These are phyloP conservation scores for Melanogaster broomeanus DNA, from an alignment of 768 basidiomycete species.

Conservation along the genomic window DNA sequence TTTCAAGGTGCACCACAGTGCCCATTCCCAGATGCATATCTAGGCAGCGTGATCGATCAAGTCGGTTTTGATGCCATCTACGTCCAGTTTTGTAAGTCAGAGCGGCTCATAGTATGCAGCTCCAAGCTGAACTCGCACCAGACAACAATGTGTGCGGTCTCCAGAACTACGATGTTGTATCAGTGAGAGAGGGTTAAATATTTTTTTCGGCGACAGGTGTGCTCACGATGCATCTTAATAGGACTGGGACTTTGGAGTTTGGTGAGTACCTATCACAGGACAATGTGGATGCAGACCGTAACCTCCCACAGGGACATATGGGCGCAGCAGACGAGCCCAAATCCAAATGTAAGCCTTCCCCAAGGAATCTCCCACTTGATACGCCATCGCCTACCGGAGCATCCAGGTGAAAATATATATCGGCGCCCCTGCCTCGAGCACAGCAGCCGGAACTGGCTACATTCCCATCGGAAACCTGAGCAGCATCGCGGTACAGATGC, in stretches of 20 bases:
- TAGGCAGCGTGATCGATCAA: conserved; percentile 58
- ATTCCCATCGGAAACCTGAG: conserved; percentile 32
- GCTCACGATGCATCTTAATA: conserved; percentile 19
- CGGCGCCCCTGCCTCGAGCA: conserved; percentile 42
- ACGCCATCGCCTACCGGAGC: conserved; percentile 1
- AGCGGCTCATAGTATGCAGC: neutral
- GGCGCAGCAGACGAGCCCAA: conserved; percentile 43
- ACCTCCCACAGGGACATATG: conserved; percentile 43
- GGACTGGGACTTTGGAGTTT: conserved; percentile 48
- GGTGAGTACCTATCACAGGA: conserved; percentile 15
- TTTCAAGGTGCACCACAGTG: conserved; percentile 42
- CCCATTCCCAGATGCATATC: conserved; percentile 65
- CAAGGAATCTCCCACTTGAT: neutral
- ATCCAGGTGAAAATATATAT: conserved; percentile 43
- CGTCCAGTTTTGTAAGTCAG: conserved; percentile 57
- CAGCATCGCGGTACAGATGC: conserved; percentile 34
- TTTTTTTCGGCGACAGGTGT: neutral
- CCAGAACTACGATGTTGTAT: conserved; percentile 51
- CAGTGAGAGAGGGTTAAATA: conserved; percentile 43
- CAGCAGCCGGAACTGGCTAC: conserved; percentile 45
- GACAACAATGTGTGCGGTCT: conserved; percentile 48
- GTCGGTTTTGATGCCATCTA: conserved; percentile 73
- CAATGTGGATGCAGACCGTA: neutral
- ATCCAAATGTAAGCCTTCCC: conserved; percentile 38
- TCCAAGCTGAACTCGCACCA: conserved; percentile 8